These are phyloP conservation scores for Chamaenerion angustifolium DNA, from an alignment of 345 rosid species.

Conservation along the genomic window DNA sequence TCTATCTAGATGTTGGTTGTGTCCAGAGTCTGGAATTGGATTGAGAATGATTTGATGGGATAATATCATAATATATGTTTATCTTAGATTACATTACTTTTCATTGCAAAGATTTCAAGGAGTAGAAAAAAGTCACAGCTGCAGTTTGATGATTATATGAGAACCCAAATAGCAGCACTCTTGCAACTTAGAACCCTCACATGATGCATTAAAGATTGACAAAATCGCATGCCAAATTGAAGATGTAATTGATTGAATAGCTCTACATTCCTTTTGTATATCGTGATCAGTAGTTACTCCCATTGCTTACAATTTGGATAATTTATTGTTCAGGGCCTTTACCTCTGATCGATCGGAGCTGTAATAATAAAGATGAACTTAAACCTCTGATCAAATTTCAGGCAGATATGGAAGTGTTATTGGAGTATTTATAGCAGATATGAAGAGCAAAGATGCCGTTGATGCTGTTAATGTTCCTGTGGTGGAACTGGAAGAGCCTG, in stretches of 20 bases:
- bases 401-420: slow-evolving; percentile 72
- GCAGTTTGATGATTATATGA: slow-evolving; percentile 19
- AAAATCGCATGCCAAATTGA: slow-evolving; percentile 36
- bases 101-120: too few relatives aligned
- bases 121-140: too few relatives aligned
- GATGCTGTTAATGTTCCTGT: slow-evolving; percentile 27
- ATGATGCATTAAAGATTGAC: slow-evolving; percentile 27
- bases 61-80: too few relatives aligned
- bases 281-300: neutral
- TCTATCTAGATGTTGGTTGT: too few relatives aligned
- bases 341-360: slow-evolving; percentile 27
- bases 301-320: neutral
- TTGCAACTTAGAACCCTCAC: slow-evolving; percentile 26
- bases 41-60: too few relatives aligned
- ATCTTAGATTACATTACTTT: too few relatives aligned
- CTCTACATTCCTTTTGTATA: too few relatives aligned
- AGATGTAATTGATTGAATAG: slow-evolving; percentile 16
- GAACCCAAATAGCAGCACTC: slow-evolving; percentile 32
- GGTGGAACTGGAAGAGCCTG: slow-evolving; percentile 24
- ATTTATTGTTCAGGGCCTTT: neutral
- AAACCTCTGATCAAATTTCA: slow-evolving; percentile 33
- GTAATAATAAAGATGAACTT: slow-evolving; percentile 44
- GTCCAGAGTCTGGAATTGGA: too few relatives aligned
- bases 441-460: slow-evolving; percentile 42
- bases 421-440: slow-evolving; percentile 74